Base-by-base conservation (phyloP, 768 basidiomycete species). In the Sarcomyxa edulis region DNA sequence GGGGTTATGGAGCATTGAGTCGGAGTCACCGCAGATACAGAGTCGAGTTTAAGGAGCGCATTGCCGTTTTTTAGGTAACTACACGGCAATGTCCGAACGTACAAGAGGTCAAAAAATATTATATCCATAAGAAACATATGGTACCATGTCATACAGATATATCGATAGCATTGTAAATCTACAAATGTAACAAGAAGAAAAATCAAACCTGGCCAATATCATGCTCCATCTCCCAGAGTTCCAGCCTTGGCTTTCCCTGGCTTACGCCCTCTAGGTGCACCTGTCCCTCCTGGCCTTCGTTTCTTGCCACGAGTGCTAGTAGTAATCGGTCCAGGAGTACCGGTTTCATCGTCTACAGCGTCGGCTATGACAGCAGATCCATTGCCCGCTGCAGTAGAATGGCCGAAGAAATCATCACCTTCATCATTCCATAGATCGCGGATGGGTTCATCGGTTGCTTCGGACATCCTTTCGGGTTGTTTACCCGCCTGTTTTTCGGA, bases 391-490 rank as follows among this genome's bases (percentile, higher is more conserved):
- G 52, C 48, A 8, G 60, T 62, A 15, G 70, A 58, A 44, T 84
- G 82, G 0, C 81, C 83, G 50, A 90, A 90, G 62, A 90, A 90
- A 50, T 86, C 84, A 48, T 90, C 87, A 11, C 86, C 87, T 52
- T 90, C 87, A 32, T 90, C 87, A 47, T 84, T 81, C 87, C 87
- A 90, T 15, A 90, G 58, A 51, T 90, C 87, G 34, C 76, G 76
- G 21, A 51, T 69, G 60, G 52, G 59, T 39, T 50, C 68, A 39
- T 35, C 58, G 42, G 46, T 56, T 46, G 46, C 56, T 47, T 42
- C 58, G 37, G 49, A 64, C 60, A 58, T 11, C 54, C 46, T 27
- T 59, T 51, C 38, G 59, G 60, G 14, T 53, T 46, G 47, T 29
- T 49, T 55, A 12, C 45, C 50, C 18, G 54, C 39, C 20, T 55